phyloP scores from a whole-genome alignment of 129 eudicot genomes.

The Ambrosia artemisiifolia region DNA sequence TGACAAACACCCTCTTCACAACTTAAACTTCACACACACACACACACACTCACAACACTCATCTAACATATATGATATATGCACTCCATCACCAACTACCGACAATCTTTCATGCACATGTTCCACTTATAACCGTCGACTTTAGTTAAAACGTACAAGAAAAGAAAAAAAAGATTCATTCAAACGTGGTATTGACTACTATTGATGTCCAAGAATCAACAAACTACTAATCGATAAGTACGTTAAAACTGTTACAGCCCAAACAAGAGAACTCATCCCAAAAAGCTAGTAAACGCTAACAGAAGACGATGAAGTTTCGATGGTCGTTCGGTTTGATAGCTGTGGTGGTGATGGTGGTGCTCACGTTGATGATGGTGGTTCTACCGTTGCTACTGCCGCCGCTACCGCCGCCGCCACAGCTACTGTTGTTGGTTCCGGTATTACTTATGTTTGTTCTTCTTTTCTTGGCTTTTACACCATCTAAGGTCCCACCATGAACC shows the following conservation, averaged over 20 bases:
- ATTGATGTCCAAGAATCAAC: not conserved
- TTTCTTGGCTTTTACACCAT: conserved; percentile 46
- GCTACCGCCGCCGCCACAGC: conserved; percentile 50
- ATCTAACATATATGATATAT: not conserved
- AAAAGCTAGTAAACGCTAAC: too few relatives aligned
- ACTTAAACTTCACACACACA: not conserved
- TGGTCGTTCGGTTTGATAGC: conserved; percentile 21
- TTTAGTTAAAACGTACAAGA: not conserved
- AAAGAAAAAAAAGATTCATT: not conserved
- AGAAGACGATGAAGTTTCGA: not conserved
- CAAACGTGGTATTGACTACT: not conserved
- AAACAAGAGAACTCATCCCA: too few relatives aligned
- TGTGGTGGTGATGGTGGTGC: conserved; percentile 27
- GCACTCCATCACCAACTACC: not conserved
- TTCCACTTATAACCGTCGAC: not conserved
- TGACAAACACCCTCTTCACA: not conserved
- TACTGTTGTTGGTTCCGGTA: conserved; percentile 49
- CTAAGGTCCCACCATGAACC: conserved; percentile 35
- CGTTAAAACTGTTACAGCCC: too few relatives aligned
- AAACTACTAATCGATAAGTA: too few relatives aligned
- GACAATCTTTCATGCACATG: not conserved
- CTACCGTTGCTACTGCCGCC: conserved; percentile 55
- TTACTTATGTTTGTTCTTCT: conserved; percentile 46
- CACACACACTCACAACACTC: too few relatives aligned
- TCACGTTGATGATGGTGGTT: conserved; percentile 36